phyloP scores from a whole-genome alignment of 2,329 filamentous ascomycete species.

The Ascochyta clinopodiicola region DNA sequence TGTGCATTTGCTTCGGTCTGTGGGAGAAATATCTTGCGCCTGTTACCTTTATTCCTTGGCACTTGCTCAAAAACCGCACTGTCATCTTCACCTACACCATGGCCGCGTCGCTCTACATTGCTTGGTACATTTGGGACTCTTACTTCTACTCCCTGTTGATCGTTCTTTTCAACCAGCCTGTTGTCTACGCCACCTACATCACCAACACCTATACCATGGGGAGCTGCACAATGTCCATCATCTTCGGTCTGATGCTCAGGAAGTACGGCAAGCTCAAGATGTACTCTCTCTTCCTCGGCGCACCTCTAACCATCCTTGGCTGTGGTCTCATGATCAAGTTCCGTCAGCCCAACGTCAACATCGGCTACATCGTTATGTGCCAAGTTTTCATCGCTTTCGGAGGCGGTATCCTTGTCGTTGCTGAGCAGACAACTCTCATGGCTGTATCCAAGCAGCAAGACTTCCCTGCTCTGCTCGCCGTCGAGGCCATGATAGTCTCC shows the following conservation, averaged over 20 bases:
- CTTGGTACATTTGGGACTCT: slow-evolving; percentile 49
- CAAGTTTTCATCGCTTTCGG: slow-evolving; percentile 46
- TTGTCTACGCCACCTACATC: slow-evolving; percentile 48
- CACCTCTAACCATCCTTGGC: slow-evolving; percentile 43
- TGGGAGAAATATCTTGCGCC: slow-evolving; percentile 52
- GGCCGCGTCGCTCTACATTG: slow-evolving; percentile 46
- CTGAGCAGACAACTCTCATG: slow-evolving; percentile 44
- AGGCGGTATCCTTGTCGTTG: slow-evolving; percentile 44
- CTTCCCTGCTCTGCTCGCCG: slow-evolving; percentile 44
- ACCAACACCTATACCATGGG: slow-evolving; percentile 51
- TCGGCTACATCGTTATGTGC: slow-evolving; percentile 46
- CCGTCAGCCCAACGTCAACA: slow-evolving; percentile 43
- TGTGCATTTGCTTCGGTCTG: slow-evolving; percentile 47
- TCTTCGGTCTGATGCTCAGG: slow-evolving; percentile 38
- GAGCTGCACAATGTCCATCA: slow-evolving; percentile 38
- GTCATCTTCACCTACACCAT: slow-evolving; percentile 62
- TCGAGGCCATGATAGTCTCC: slow-evolving; percentile 66
- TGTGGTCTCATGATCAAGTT: slow-evolving; percentile 49
- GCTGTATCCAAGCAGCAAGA: slow-evolving; percentile 43
- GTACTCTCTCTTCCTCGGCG: slow-evolving; percentile 37
- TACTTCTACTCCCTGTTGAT: slow-evolving; percentile 53
- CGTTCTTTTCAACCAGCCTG: slow-evolving; percentile 48
- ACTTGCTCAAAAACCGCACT: slow-evolving; percentile 58
- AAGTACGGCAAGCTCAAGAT: slow-evolving; percentile 42
- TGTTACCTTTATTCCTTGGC: slow-evolving; percentile 54